Base-by-base conservation (phyloP, 148 eudicot species). In the Drosera capensis region DNA sequence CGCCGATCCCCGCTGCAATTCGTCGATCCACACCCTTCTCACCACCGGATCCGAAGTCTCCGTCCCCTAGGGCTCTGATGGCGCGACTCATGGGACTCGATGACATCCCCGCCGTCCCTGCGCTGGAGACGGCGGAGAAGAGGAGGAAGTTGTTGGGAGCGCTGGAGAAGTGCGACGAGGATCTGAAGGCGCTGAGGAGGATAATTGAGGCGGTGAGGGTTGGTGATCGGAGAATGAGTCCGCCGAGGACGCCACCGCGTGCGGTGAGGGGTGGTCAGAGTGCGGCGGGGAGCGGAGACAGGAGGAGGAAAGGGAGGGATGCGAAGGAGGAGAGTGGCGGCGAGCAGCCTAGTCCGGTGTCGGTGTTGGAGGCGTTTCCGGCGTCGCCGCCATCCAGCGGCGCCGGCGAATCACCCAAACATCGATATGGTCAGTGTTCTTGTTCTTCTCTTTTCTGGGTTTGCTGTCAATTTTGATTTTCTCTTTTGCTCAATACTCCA, bases 111-210 rank as follows among this genome's bases (percentile, higher is more conserved):
- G 22, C 45, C n/a, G 54, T 14, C 17, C 34, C 29, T 5, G 25
- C 30, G 26, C 38, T 57, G 38, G 59, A 60, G 23, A 57, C 53
- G 54, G 75, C 73, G 55, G 70, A 68, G 70, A 61, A 80, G 55
- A 65, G 65, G 65, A 66, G 53, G 65, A 66, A 79, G 14, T 12
- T 79, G 23, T 64, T 68, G 17, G 94, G 84, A 8, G 45, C 79
- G 65, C 79, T 79, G 62, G 79, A 69, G 41, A 79, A 88, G 20
- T 79, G 79, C 40, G 84, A 79, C 55, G 94, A 83, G 34, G 61
- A 79, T 50, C 68, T 68, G 55, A 51, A 62, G 1, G 71, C 79
- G 0, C 71, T 57, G 68, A 66, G 54, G 49, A 64, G 76, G 23
- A 79, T 83, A 14, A 66, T 57, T 55, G 55, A 71, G 16, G 68